Evolutionary conservation across 257 asterid species (phyloP).

Genomic region (Penstemon barbatus): DNA sequence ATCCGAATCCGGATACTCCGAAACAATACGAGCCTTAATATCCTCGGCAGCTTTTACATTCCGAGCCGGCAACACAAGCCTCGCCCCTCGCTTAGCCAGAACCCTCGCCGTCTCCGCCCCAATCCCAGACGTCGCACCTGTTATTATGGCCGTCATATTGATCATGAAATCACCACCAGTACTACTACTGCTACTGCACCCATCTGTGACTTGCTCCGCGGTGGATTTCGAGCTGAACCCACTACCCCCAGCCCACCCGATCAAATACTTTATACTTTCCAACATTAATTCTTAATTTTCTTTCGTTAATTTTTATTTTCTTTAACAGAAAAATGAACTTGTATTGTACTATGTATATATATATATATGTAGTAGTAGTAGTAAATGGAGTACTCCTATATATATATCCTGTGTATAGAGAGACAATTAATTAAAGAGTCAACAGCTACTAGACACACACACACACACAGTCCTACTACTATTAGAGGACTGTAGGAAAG

Average conservation of each 20-base stretch:
- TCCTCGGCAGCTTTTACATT: slow-evolving; percentile 81
- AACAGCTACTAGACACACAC: too few species aligned
- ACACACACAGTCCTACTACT: too few species aligned
- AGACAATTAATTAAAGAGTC: too few species aligned
- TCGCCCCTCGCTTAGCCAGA: slow-evolving; percentile 81
- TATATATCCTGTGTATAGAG: too few species aligned
- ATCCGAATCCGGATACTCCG: slow-evolving; percentile 66
- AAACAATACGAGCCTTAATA: slow-evolving; percentile 52
- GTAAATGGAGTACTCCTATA: too few species aligned
- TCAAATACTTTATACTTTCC: slow-evolving; percentile 69
- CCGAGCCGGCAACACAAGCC: slow-evolving; percentile 82
- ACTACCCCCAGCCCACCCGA: slow-evolving; percentile 77
- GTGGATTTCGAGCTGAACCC: slow-evolving; percentile 84
- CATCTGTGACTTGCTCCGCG: slow-evolving; percentile 72
- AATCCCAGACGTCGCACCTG: slow-evolving; percentile 98
- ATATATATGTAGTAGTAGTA: too few species aligned
- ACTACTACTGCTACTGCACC: slow-evolving; percentile 7
- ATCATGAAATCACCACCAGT: slow-evolving; percentile 25
- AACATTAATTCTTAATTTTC: slow-evolving; percentile 39
- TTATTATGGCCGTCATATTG: slow-evolving; percentile 72
- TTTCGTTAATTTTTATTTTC: too few species aligned
- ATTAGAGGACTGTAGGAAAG: background rate
- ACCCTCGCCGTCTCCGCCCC: slow-evolving; percentile 94
- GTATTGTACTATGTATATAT: too few species aligned
- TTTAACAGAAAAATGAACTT: too few species aligned